Percentiles rank a stretch among this genome's conserved stretches.
These are phyloP conservation scores for Lentinula detonsa DNA, from an alignment of 768 basidiomycete species.

Conservation along the genomic window DNA sequence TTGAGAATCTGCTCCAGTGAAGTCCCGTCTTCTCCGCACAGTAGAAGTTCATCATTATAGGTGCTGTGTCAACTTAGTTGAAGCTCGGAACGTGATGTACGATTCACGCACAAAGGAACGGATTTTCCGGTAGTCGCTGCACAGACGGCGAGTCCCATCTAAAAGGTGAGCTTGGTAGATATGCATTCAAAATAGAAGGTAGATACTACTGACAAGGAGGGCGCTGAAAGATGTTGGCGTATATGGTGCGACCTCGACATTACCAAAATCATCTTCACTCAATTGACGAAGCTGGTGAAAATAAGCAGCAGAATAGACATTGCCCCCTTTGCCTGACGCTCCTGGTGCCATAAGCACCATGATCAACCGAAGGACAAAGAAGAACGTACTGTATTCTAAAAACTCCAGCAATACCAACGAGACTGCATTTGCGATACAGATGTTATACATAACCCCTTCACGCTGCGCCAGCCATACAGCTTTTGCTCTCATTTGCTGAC, in stretches of 20 bases:
- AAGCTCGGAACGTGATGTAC: no score
- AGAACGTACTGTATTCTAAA: background rate
- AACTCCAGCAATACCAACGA: background rate
- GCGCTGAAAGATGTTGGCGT: background rate
- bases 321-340: background rate
- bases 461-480: background rate
- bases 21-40: background rate
- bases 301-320: background rate
- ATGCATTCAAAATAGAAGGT: background rate
- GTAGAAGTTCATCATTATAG: background rate
- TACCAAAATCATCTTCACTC: background rate
- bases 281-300: background rate
- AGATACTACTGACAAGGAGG: background rate
- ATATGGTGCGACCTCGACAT: background rate
- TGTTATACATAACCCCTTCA: background rate
- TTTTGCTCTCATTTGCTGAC: background rate
- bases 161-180: background rate
- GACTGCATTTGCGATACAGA: background rate
- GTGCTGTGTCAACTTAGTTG: background rate
- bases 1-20: background rate
- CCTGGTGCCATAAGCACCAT: background rate
- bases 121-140: background rate
- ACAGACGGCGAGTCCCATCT: background rate
- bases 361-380: background rate
- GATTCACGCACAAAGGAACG: background rate